Base-by-base conservation (phyloP, 2,329 filamentous ascomycete species). In the Colletotrichum tofieldiae region DNA sequence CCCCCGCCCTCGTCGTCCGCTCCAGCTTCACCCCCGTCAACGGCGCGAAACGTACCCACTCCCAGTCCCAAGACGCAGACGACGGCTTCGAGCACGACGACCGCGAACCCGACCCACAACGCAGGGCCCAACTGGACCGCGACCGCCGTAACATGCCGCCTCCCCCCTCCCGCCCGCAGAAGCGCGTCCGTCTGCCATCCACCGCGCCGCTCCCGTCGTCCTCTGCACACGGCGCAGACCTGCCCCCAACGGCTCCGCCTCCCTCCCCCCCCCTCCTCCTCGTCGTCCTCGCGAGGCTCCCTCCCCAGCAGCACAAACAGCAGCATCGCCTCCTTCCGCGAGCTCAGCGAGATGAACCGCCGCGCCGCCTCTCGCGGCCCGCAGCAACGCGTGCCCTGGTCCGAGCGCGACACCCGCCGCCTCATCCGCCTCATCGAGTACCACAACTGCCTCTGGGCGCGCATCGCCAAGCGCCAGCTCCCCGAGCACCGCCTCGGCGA, bases 371-470 rank as follows among this genome's bases (percentile, higher is more conserved):
- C 56, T 41, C 58, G 65, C n/a, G 64, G 72, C 37, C 55, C 66
- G 32, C 77, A 75, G 60, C 77, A 75, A 43, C 82, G 83, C 49
- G 64, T 76, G 26, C 75, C 77, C 9, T 90, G 88, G 88, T 82
- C 82, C 37, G 75, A 80, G 12, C 66, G 76, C 9, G 88, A 90
- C 74, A 79, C 79, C 6, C 51, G 76, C 16, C 73, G 78, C 45
- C 85, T 90, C 55, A 76, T 88, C 41, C 74, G 79, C 8, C 81
- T 85, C 62, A 82, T 89, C 43, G 76, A 79, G 56, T 73, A 78
- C 26, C 79, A 79, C 67, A 76, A 78, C 29, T 84, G 81, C 75
- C 81, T 81, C 39, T 86, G 84, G 84, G 80, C 79, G 54, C 68
- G 67, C 5, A 85, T 86, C 18, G 72, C 67, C 20, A 61, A 75